Evolutionary conservation across 257 asterid species (phyloP), one percentile per base, ranked within the genome.

Genomic region (Jaltomata sinuosa): DNA sequence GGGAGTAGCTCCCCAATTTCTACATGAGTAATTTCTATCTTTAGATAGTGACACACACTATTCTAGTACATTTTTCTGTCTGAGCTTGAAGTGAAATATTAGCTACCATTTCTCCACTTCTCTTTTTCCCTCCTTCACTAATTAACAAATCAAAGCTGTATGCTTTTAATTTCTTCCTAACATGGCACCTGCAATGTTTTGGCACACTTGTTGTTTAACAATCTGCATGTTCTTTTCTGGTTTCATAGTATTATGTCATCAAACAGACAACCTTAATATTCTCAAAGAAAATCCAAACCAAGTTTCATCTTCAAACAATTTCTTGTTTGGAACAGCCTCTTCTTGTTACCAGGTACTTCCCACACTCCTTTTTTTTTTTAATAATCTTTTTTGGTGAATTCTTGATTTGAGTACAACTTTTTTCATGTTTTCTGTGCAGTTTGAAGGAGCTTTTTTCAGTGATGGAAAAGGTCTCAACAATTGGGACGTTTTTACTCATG

Each of bases 251-350:
- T 22, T 78, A n/a, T 69, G 84, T 40, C 84, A 81, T 83, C 22
- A 31, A 34, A 71, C 54, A 25, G 12, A 77, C 4, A 40, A 15
- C 18, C 67, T 87, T 29, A 11, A 55, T 22, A 49, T 81, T 38
- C 61, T 89, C 79, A 76, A 81, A 72, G 82, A 61, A 67, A 82
- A 53, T 61, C 49, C 84, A 61, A 31, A 67, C 40, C 59, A 71
- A n/a, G 31, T 71, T 81, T 55, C 81, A 32, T 88, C 89, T 80
- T 90, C 92, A 11, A 83, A 61, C 55, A 84, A 83, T 29, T 89
- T 93, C 89, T 85, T 89, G 36, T 90, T 90, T 38, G 95, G 97
- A 83, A 88, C 97, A 49, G 93, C 97, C 32, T 90, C 95, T 57
- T 91, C 97, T 74, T 88, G 91, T 45, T 93, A 93, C 85, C 97